Evolutionary conservation across 78 protist genomes (phyloP).

Genomic region (Dictyostelium citrinum): DNA sequence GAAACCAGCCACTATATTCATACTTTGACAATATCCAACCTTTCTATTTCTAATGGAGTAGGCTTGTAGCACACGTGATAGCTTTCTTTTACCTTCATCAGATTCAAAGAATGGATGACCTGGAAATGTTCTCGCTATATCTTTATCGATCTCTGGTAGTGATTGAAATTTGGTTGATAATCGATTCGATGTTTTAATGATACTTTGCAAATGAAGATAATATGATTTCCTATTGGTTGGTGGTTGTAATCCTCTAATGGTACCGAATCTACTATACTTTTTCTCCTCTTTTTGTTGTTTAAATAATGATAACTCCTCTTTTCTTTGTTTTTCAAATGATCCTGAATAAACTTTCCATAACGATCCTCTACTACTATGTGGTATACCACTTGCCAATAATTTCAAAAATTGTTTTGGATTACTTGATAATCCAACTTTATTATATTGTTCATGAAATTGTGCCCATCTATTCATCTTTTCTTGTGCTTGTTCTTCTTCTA

Average conservation of each 20-base stretch:
- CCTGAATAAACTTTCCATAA: conserved; percentile 71
- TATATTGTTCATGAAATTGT: conserved; percentile 50
- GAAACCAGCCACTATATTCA: conserved; percentile 88
- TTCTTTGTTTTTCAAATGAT: conserved; percentile 59
- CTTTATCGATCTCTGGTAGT: conserved; percentile 71
- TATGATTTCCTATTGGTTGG: conserved; percentile 64
- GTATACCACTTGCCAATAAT: conserved; percentile 49
- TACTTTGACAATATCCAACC: conserved; percentile 92
- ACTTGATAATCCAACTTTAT: conserved; percentile 44
- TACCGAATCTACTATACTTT: conserved; percentile 19
- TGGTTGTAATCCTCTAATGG: conserved; percentile 66
- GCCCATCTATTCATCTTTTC: conserved; percentile 21
- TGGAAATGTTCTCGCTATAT: conserved; percentile 85
- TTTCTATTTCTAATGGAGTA: conserved; percentile 78
- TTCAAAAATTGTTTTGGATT: conserved; percentile 34
- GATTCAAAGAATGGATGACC: conserved; percentile 76
- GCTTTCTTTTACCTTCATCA: conserved; percentile 47
- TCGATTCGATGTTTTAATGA: conserved; percentile 30
- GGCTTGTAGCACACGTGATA: conserved; percentile 73
- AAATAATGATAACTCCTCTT: conserved; percentile 45
- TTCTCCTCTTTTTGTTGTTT: conserved; percentile 68
- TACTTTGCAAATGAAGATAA: conserved; percentile 32
- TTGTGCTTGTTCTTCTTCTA: background rate
- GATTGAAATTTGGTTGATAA: conserved; percentile 24
- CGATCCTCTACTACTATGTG: conserved; percentile 43